phyloP scores from a whole-genome alignment of 345 rosid species.

The Euphorbia lathyris region DNA sequence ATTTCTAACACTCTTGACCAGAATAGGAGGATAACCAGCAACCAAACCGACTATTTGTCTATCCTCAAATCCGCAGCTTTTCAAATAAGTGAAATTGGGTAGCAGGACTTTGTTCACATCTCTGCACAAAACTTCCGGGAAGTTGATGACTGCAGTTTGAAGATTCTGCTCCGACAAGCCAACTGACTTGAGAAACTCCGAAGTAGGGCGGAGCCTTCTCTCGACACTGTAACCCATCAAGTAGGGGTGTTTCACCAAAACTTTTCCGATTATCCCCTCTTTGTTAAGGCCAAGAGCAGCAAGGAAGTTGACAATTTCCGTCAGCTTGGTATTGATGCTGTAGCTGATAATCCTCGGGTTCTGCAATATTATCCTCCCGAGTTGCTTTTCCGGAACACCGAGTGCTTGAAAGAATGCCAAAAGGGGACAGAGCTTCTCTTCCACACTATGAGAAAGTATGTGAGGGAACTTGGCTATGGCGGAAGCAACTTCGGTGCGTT shows the following conservation, averaged over 20 bases:
- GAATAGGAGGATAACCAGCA: slow-evolving; percentile 59
- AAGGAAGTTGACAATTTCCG: slow-evolving; percentile 52
- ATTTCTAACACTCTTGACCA: slow-evolving; percentile 63
- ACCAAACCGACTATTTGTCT: slow-evolving; percentile 52
- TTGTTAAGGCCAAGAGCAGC: slow-evolving; percentile 51
- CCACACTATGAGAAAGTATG: slow-evolving; percentile 68
- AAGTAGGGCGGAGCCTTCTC: slow-evolving; percentile 54
- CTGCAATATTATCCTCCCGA: slow-evolving; percentile 60
- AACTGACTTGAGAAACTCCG: slow-evolving; percentile 52
- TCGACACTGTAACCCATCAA: slow-evolving; percentile 69
- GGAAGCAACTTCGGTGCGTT: slow-evolving; percentile 56
- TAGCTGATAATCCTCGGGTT: slow-evolving; percentile 80
- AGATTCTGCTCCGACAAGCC: slow-evolving; percentile 50
- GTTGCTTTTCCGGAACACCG: slow-evolving; percentile 69
- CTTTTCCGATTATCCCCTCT: slow-evolving; percentile 63
- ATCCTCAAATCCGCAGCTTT: slow-evolving; percentile 52
- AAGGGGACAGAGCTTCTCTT: slow-evolving; percentile 81
- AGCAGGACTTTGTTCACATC: slow-evolving; percentile 56
- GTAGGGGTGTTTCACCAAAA: slow-evolving; percentile 61
- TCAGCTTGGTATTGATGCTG: slow-evolving; percentile 64
- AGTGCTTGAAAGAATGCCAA: slow-evolving; percentile 75
- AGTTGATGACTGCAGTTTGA: slow-evolving; percentile 47
- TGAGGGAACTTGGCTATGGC: slow-evolving; percentile 68
- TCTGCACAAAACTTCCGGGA: slow-evolving; percentile 67
- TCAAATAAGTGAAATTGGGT: slow-evolving; percentile 48